Base-by-base conservation (phyloP, 345 rosid species). In the Arabis alpina region DNA sequence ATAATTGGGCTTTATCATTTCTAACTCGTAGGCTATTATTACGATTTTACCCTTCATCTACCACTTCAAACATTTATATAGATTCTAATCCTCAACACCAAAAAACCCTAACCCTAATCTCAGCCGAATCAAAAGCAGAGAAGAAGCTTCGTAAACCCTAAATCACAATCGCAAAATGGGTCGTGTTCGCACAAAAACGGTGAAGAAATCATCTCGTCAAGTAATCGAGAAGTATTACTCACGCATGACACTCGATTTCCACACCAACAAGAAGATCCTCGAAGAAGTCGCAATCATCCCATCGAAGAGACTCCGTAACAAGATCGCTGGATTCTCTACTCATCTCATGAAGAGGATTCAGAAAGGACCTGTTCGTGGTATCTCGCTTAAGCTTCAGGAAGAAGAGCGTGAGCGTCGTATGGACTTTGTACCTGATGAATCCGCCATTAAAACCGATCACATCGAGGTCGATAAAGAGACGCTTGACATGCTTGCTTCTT, bases 331-430 rank as follows among this genome's bases (percentile, higher is more conserved):
- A 19, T 87, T 83, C 80, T 82, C 89, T 3, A 87, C 89, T 36
- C 87, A 87, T 73, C 82, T 87, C 28, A 87, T 87, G 89, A 85
- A 85, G 80, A 82, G 89, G 50, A 84, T 87, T 64, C 88, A 84
- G 79, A 84, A 80, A 73, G 91, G 91, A 28, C 85, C 92, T 0
- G 92, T 87, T 37, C 89, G 92, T 2, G 89, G 88, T 15, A 87
- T 87, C 80, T 87, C 92, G 1, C 75, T 87, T 37, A 85, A 87
- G 77, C 87, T 87, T 6, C 92, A 87, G 50, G 89, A 87, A 75
- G 92, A 85, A 56, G 92, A 87, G 82, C 86, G 88, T 9, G 92
- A 87, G 80, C 88, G 92, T 4, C 86, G 86, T 65, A 87, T 87
- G 89, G 92, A 85, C 76, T 87, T 83, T 1, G 92, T 87, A 5